phyloP scores from a whole-genome alignment of 257 asterid species.

The Penstemon davidsonii region DNA sequence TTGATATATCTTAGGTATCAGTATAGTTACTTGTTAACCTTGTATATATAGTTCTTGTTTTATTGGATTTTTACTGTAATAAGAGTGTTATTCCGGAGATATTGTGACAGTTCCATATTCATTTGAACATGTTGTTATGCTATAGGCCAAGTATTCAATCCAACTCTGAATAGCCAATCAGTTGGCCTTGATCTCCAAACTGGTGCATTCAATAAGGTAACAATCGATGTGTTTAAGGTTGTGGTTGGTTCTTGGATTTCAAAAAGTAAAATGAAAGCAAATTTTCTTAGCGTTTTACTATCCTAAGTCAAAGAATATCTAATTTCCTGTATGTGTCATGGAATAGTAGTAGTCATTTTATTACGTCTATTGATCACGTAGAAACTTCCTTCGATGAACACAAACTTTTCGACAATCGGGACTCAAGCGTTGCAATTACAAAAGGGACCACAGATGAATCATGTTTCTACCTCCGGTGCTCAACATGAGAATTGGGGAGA shows the following conservation, averaged over 20 bases:
- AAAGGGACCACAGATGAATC: conserved; percentile 40
- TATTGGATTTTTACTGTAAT: neutral
- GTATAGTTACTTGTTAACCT: neutral
- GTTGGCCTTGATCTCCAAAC: conserved; percentile 50
- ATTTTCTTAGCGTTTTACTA: too few species aligned
- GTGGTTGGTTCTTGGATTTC: too few species aligned
- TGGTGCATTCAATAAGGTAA: conserved; percentile 57
- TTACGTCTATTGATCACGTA: conserved; percentile 32
- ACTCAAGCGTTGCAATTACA: conserved; percentile 52
- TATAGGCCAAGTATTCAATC: conserved; percentile 50
- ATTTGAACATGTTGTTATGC: conserved; percentile 30
- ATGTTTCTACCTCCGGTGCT: conserved; percentile 42
- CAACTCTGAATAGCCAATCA: conserved; percentile 45
- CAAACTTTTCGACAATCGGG: conserved; percentile 43
- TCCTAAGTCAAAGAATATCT: neutral
- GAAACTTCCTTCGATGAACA: conserved; percentile 43
- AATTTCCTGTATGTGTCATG: neutral
- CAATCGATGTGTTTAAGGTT: neutral
- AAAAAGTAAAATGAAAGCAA: too few species aligned
- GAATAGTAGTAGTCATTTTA: conserved; percentile 4
- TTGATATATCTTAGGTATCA: conserved; percentile 1
- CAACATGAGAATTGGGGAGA: conserved; percentile 87
- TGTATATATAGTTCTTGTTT: neutral
- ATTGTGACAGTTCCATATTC: conserved; percentile 18
- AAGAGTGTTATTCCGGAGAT: neutral